Percentiles rank a stretch among this genome's conserved stretches.
phyloP scores from a whole-genome alignment of 2,329 filamentous ascomycete genomes.

The Colletotrichum costaricense region DNA sequence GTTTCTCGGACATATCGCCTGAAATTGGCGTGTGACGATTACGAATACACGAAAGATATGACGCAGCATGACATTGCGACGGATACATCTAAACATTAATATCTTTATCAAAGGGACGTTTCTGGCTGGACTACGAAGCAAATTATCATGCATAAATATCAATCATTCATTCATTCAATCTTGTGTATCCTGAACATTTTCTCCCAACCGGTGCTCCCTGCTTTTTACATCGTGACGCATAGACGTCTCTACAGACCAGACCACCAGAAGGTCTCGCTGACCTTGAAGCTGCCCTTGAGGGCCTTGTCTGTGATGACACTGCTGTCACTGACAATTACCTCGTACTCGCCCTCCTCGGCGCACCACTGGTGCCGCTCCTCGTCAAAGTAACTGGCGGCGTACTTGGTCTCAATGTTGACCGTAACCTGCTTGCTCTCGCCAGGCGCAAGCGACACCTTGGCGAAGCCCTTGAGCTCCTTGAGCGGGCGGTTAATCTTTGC shows the following conservation, averaged over 20 bases:
- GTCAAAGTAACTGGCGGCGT: constrained; percentile 77
- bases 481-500: constrained; percentile 58
- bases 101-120: not conserved
- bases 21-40: not conserved
- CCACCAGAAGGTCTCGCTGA: constrained; percentile 75
- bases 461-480: constrained; percentile 69
- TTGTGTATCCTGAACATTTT: not conserved
- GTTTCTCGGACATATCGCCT: not conserved
- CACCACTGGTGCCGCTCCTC: constrained; percentile 75
- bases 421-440: constrained; percentile 68
- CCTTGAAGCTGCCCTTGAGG: constrained; percentile 64
- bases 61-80: not conserved
- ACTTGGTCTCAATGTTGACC: constrained; percentile 71
- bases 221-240: not conserved
- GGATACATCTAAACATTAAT: not conserved
- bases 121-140: not conserved
- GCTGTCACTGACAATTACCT: constrained; percentile 69
- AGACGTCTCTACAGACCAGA: constrained; percentile 61
- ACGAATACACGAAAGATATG: not conserved
- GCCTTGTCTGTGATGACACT: constrained; percentile 60
- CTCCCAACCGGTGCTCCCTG: too few species aligned
- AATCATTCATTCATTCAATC: constrained; percentile 12
- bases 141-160: not conserved
- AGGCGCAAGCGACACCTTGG: constrained; percentile 67
- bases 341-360: constrained; percentile 73